Conservation (phyloP, 768 basidiomycete genomes). For the Trametes villosa region DNA sequence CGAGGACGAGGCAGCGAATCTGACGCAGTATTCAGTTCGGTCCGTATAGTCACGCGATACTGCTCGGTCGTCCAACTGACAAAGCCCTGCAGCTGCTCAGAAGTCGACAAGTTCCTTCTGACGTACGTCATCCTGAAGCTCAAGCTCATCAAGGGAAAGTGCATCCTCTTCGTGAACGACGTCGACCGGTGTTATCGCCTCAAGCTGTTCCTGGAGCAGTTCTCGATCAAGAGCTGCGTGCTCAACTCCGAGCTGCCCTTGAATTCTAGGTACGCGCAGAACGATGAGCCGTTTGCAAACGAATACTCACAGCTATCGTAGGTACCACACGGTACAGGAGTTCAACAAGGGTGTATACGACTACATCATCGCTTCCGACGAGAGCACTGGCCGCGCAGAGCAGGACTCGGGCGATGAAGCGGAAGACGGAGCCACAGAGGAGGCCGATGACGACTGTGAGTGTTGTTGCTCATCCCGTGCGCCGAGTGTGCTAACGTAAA, state of each 20-base stretch:
- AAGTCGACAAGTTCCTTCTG: conserved; percentile 96
- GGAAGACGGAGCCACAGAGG: conserved; percentile 43
- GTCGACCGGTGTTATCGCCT: conserved; percentile 93
- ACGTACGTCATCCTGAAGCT: conserved; percentile 97
- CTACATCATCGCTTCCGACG: conserved; percentile 98
- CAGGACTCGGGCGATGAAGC: conserved; percentile 54
- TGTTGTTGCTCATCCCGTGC: conserved; percentile 22
- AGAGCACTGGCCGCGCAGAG: conserved; percentile 62
- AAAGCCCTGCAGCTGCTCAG: conserved; percentile 65
- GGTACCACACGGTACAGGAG: conserved; percentile 96
- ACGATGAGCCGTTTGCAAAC: neutral
- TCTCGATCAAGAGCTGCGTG: conserved; percentile 94
- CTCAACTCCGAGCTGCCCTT: conserved; percentile 94
- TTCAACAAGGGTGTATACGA: conserved; percentile 99
- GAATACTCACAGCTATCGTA: conserved; percentile 31
- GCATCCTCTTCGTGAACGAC: conserved; percentile 94
- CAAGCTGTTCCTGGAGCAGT: conserved; percentile 98
- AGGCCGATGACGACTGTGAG: conserved; percentile 43
- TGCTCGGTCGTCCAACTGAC: neutral
- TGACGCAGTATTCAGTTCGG: conserved; percentile 88
- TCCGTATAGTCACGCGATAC: conserved; percentile 40
- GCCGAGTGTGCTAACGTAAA: neutral
- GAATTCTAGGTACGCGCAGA: conserved; percentile 75
- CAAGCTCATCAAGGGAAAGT: conserved; percentile 94
- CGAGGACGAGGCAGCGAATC: conserved; percentile 76